Evolutionary conservation across 768 basidiomycete genomes (phyloP).

Genomic region (Mycena vulgaris): DNA sequence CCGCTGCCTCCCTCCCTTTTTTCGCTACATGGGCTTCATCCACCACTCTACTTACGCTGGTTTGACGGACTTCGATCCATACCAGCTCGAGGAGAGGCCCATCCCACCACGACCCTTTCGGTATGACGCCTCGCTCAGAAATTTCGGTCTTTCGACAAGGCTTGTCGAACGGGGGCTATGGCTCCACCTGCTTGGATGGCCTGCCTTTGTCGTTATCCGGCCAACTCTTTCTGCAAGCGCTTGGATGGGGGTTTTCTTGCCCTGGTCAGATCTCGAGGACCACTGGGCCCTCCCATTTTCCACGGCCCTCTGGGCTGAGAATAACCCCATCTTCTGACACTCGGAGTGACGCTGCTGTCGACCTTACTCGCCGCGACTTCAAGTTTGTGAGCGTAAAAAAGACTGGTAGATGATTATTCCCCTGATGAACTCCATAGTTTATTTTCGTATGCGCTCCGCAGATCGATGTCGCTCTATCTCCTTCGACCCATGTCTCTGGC

Average conservation of each 20-base stretch:
- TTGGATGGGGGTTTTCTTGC: conserved; percentile 25
- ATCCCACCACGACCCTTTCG: conserved; percentile 14
- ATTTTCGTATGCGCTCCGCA: conserved; percentile 12
- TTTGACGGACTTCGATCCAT: too few species aligned
- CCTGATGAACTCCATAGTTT: not conserved
- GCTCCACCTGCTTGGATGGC: conserved; percentile 21
- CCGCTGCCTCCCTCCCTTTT: too few species aligned
- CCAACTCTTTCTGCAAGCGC: conserved; percentile 16
- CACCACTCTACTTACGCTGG: not conserved
- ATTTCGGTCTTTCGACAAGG: not conserved
- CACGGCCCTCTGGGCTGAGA: conserved; percentile 5
- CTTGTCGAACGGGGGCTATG: not conserved
- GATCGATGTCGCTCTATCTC: conserved; percentile 17
- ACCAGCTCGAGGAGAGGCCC: conserved; percentile 5
- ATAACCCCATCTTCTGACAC: conserved; percentile 9
- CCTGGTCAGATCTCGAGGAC: not conserved
- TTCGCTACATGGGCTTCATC: not conserved
- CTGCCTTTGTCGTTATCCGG: conserved; percentile 16
- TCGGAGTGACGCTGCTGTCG: not conserved
- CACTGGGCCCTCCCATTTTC: conserved; percentile 16
- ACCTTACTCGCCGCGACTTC: conserved; percentile 6
- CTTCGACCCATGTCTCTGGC: conserved; percentile 11
- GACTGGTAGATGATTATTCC: not conserved
- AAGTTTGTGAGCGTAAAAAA: conserved; percentile 2
- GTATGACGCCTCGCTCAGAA: not conserved